Base-by-base conservation (phyloP, 805 yeast genomes). In the Saturnispora gosingensis region DNA sequence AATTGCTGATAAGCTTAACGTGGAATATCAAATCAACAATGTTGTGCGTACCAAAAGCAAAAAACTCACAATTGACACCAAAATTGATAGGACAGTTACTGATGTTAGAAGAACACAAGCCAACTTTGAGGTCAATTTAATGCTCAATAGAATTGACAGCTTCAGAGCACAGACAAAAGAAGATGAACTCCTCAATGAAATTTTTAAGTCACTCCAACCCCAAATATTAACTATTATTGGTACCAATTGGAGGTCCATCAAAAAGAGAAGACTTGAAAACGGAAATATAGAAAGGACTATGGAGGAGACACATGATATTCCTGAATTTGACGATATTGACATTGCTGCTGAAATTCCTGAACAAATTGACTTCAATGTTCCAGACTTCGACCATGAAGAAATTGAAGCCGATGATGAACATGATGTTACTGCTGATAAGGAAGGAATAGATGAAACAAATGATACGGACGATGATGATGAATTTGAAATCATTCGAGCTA, bases 31-130 rank as follows among this genome's bases (percentile, higher is more conserved):
- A 61, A 67, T 61, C 40, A 59, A 62, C 6, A 68, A 65, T 28
- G 82, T 81, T 35, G 73, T 78, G 3, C 71, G 75, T 56, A 77
- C 82, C 2, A 63, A 67, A 32, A 73, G 74, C 51, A 70, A 76
- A 53, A 74, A 70, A 56, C 58, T 80, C 27, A 63, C 70, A 34
- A 59, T 74, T n/a, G 85, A 81, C 60, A 57, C 67, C 0, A 60
- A 54, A 5, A 72, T 67, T 18, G 80, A 75, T 44, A 63, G 79
- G 39, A 67, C 74, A n/a, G 63, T 73, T 5, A 77, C 71, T 1
- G 56, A 58, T 34, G 61, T 72, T 34, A 65, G 67, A 50, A 56
- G 57, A 28, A 55, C 58, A 46, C 74, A 70, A 54, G 53, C 48
- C 42, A 60, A 53, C n/a, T 55, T 65, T 54, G 56, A 69, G 58